phyloP scores from a whole-genome alignment of 148 eudicot species.

The Vaccinium macrocarpon region DNA sequence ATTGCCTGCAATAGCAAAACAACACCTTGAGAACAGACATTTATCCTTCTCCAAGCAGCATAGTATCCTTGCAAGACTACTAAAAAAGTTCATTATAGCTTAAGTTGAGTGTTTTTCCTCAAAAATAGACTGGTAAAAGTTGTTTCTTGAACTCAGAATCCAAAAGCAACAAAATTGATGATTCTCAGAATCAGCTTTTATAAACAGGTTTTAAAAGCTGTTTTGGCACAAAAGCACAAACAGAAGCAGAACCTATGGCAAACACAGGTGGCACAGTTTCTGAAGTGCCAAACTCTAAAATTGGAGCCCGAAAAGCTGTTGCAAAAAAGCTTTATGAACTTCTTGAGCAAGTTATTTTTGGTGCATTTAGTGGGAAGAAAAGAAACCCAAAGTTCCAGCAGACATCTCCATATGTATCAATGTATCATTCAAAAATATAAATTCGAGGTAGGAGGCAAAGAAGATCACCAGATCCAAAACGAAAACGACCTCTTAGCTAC shows the following conservation, averaged over 20 bases:
- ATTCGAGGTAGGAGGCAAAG: background rate
- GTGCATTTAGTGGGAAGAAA: background rate
- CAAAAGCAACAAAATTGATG: background rate
- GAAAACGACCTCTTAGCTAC: background rate
- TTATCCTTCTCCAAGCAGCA: background rate
- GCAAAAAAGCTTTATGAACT: background rate
- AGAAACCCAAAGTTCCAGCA: background rate
- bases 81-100: background rate
- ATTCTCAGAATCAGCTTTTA: background rate
- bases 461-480: background rate
- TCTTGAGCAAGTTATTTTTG: background rate
- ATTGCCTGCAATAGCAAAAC: slow-evolving; percentile 58
- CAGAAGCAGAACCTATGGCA: background rate
- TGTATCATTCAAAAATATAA: background rate
- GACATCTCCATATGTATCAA: background rate
- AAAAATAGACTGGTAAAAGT: background rate
- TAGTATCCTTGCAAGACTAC: background rate
- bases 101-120: background rate
- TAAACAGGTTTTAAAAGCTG: background rate
- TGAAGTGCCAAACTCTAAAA: background rate
- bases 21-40: slow-evolving; percentile 3
- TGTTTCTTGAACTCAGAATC: background rate
- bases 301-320: background rate
- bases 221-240: background rate
- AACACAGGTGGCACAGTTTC: background rate